Base-by-base conservation (phyloP, 78 protist genomes). In the Dictyostelium brefeldianum region DNA sequence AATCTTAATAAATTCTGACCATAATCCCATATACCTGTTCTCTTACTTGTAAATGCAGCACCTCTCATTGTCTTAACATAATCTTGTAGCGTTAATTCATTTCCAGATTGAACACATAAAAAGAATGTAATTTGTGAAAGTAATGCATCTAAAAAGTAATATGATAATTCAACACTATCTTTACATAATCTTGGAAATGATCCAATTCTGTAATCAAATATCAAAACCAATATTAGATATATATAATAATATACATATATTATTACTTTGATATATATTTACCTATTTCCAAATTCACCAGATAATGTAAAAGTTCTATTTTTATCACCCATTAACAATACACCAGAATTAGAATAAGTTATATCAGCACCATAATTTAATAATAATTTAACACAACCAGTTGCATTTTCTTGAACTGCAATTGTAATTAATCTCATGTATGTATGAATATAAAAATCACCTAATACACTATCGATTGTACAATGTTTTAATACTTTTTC, bases 331-430 rank as follows among this genome's bases (percentile, higher is more conserved):
- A 82, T 57, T 25, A 82, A 70, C 8, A 82, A 31, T 29, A 82
- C 80, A 82, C 56, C 56, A 36, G 78, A 69, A 36, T 82, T 82
- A 25, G 80, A 69, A 82, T 31, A 70, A 3, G 84, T 74, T 17
- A 74, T 64, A 56, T 78, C 84, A 5, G 93, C 93, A 51, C 93
- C 93, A 64, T 77, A 41, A 18, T 77, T 65, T n/a, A 87, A 36
- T 53, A 87, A 82, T 8, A 70, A 43, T 51, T 31, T 64, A 15
- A 56, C 46, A 36, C 90, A 82, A 51, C 18, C 29, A 15, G 51
- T 54, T 18, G 83, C 31, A 27, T 46, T 46, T 46, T 17, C 36
- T 25, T 36, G 59, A 11, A 80, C 25, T 36, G 54, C 43, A 7
- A 22, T 29, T 15, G 75, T 50, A 8, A 80, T 80, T 56, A 78